These are phyloP conservation scores for Didymella glomerata DNA, from an alignment of 2,329 filamentous ascomycete genomes.

Conservation along the genomic window DNA sequence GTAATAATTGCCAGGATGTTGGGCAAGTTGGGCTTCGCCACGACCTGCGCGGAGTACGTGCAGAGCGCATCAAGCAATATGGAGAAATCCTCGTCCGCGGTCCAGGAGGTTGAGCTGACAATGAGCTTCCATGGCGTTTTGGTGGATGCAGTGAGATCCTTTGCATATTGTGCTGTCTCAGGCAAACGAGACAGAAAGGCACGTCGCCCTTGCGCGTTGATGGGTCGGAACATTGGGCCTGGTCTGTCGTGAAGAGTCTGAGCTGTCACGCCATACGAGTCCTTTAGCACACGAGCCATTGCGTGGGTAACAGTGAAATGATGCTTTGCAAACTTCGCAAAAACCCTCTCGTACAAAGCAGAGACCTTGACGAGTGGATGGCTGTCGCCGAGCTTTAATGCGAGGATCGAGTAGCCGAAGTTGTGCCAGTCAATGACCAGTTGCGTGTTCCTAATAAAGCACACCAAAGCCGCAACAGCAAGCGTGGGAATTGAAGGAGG, in stretches of 20 bases:
- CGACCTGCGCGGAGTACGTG: conserved; percentile 68
- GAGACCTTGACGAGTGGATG: conserved; percentile 83
- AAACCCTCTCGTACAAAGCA: conserved; percentile 76
- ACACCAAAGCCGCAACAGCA: conserved; percentile 74
- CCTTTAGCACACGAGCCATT: conserved; percentile 78
- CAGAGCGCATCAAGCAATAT: conserved; percentile 85
- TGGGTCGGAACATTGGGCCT: conserved; percentile 79
- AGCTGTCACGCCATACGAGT: conserved; percentile 70
- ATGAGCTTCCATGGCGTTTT: conserved; percentile 71
- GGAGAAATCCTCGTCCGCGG: conserved; percentile 92
- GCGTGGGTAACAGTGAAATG: conserved; percentile 91
- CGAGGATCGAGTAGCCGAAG: conserved; percentile 94
- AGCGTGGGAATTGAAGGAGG: conserved; percentile 94
- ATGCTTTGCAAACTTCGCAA: conserved; percentile 73
- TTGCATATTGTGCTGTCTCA: conserved; percentile 68
- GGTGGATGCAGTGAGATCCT: conserved; percentile 60
- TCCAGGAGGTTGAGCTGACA: conserved; percentile 97
- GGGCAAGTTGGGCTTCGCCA: conserved; percentile 62
- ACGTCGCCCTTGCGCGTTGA: conserved; percentile 54
- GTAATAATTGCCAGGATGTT: conserved; percentile 88
- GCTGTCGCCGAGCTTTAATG: conserved; percentile 65
- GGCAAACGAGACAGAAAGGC: conserved; percentile 71
- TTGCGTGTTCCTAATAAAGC: conserved; percentile 78
- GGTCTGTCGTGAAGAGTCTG: conserved; percentile 77
- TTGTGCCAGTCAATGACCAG: conserved; percentile 99